Conservation (phyloP, 148 eudicot genomes). For the Vaccinium corymbosum region DNA sequence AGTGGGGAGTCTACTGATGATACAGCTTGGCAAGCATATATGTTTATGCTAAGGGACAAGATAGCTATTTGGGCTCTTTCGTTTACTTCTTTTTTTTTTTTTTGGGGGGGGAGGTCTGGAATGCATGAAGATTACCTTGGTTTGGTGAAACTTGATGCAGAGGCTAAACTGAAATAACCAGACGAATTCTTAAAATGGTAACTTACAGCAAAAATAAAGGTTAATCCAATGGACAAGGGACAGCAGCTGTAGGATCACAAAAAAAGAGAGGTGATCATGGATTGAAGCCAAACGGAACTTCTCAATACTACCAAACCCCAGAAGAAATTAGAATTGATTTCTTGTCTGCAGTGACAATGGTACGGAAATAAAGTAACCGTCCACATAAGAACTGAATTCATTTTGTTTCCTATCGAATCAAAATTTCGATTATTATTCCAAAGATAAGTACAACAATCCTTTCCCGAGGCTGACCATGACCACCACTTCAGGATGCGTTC, state of each 20-base stretch:
- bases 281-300: background rate
- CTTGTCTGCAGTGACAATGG: background rate
- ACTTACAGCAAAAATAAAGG: background rate
- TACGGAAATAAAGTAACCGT: background rate
- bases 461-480: background rate
- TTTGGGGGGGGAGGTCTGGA: background rate
- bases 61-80: background rate
- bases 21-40: constrained; percentile 11
- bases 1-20: background rate
- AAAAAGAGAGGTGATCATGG: background rate
- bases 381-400: background rate
- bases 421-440: constrained; percentile 8
- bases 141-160: background rate
- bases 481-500: background rate
- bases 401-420: constrained; percentile 14
- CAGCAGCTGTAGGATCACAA: background rate
- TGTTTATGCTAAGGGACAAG: background rate
- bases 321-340: background rate
- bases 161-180: background rate
- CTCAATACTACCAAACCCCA: background rate
- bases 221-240: background rate
- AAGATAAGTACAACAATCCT: constrained; percentile 9
- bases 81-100: background rate
- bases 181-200: background rate
- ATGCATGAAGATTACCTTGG: background rate